phyloP scores from a whole-genome alignment of 2,329 filamentous ascomycete species.

The Claviceps humidiphila region DNA sequence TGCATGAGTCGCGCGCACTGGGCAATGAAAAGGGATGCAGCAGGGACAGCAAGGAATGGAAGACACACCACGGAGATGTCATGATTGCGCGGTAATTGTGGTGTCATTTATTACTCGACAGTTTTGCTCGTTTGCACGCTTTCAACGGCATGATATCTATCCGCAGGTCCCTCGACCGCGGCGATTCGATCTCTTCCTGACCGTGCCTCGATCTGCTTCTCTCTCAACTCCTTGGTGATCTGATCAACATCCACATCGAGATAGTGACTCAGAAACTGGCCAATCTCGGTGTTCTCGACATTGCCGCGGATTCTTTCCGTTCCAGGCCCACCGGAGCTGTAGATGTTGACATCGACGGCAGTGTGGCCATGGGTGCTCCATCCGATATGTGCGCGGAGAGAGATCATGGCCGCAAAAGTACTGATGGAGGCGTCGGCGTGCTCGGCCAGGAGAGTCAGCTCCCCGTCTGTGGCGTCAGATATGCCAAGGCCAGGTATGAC shows the following conservation, averaged over 20 bases:
- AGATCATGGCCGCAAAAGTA: conserved; percentile 73
- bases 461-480: conserved; percentile 53
- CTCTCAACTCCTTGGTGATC: conserved; percentile 62
- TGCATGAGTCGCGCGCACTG: too few species aligned
- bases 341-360: conserved; percentile 93
- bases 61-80: too few species aligned
- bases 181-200: not conserved
- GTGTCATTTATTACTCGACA: too few species aligned
- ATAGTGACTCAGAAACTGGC: conserved; percentile 66
- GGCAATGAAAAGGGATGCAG: too few species aligned
- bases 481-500: conserved; percentile 64
- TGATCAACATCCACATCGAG: conserved; percentile 65
- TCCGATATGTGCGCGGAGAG: conserved; percentile 73
- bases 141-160: conserved; percentile 1
- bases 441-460: conserved; percentile 54
- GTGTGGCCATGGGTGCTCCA: conserved; percentile 93
- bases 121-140: too few species aligned
- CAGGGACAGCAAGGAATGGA: too few species aligned
- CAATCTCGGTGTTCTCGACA: conserved; percentile 89
- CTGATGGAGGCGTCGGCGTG: conserved; percentile 39
- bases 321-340: conserved; percentile 58
- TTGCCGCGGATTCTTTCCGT: conserved; percentile 62
- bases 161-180: not conserved
- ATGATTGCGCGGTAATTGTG: too few species aligned
- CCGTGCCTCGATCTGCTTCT: conserved; percentile 35